Evolutionary conservation across 1,284 basidiomycete species (phyloP).

Genomic region (Paramarasmius palmivorus): DNA sequence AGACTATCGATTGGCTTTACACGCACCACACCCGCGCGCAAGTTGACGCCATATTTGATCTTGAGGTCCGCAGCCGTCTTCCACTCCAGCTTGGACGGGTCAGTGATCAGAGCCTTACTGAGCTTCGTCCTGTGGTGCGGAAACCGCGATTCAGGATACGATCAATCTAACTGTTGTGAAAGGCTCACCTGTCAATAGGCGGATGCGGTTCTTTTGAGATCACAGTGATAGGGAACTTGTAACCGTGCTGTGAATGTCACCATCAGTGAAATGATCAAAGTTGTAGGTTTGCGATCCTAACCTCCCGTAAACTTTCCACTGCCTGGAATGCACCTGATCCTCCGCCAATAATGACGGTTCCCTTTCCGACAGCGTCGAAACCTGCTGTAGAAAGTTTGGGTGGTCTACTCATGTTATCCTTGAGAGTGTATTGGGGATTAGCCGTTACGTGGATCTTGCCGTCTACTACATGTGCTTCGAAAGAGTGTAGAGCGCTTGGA

Average conservation of each 20-base stretch:
- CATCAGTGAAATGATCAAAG: not conserved
- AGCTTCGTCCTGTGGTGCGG: constrained; percentile 74
- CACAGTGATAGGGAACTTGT: constrained; percentile 76
- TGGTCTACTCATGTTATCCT: constrained; percentile 65
- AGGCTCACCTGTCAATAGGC: constrained; percentile 79
- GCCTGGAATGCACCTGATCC: constrained; percentile 82
- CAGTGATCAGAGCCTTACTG: constrained; percentile 84
- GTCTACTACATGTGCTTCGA: constrained; percentile 69
- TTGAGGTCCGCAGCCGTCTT: constrained; percentile 74
- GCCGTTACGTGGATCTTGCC: constrained; percentile 85
- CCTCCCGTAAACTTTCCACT: constrained; percentile 85
- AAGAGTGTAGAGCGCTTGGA: constrained; percentile 81
- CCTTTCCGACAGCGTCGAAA: constrained; percentile 44
- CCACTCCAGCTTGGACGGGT: constrained; percentile 78
- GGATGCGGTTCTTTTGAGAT: constrained; percentile 79
- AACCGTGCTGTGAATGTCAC: constrained; percentile 60
- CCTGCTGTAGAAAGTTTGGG: constrained; percentile 50
- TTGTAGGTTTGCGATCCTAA: constrained; percentile 26
- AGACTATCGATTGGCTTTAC: constrained; percentile 24
- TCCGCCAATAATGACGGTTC: constrained; percentile 87
- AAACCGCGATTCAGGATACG: constrained; percentile 8
- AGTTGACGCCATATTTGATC: constrained; percentile 78
- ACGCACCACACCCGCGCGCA: constrained; percentile 64
- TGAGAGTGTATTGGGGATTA: constrained; percentile 64
- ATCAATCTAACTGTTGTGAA: not conserved